These are phyloP conservation scores for Didymella sp. DNA, from an alignment of 2,329 filamentous ascomycete genomes.

Conservation along the genomic window DNA sequence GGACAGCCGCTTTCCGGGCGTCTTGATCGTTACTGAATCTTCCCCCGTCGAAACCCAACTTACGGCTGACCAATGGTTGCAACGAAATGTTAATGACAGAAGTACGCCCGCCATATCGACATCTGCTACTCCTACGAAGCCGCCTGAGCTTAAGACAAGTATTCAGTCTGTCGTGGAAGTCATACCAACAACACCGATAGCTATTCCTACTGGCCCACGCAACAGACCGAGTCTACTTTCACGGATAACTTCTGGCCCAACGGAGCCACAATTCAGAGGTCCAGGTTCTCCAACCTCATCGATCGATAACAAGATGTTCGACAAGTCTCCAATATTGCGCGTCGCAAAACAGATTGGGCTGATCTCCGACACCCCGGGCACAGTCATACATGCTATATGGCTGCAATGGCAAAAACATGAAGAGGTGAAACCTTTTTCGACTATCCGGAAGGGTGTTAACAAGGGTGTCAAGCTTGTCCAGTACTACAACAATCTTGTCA, in stretches of 20 bases:
- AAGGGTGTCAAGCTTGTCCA: constrained; percentile 3
- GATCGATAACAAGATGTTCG: background rate
- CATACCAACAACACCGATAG: background rate
- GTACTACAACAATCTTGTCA: constrained; percentile 18
- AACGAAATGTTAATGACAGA: background rate
- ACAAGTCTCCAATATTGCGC: background rate
- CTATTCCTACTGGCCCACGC: background rate
- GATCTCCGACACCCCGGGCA: background rate
- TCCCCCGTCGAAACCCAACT: background rate
- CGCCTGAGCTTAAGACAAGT: background rate
- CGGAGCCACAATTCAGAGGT: background rate
- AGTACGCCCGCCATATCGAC: background rate
- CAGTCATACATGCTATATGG: constrained; percentile 1
- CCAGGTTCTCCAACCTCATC: background rate
- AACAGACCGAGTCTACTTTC: background rate
- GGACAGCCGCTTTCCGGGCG: background rate
- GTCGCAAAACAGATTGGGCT: background rate
- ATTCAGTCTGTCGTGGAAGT: background rate
- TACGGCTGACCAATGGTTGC: background rate
- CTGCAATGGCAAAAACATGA: background rate
- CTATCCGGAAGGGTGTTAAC: background rate
- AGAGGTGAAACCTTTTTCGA: background rate
- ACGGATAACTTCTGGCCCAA: background rate
- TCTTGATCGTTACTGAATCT: background rate
- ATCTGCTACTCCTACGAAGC: background rate